Percentiles rank a stretch among this genome's conserved stretches.
phyloP scores from a whole-genome alignment of 345 rosid species.

The Citrus glauca region DNA sequence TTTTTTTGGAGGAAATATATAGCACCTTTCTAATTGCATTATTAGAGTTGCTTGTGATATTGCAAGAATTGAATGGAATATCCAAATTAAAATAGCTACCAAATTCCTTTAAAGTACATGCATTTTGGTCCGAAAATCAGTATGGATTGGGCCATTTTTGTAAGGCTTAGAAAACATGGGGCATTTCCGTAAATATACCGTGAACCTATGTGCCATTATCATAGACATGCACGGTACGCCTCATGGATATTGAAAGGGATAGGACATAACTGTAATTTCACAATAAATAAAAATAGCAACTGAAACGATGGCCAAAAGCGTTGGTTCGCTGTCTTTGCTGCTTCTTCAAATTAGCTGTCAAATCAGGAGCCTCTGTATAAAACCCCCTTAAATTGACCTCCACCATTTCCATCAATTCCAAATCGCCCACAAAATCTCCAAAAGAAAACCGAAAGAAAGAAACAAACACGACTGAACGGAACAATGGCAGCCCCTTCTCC shows the following conservation, averaged over 20 bases:
- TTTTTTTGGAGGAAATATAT: too few species aligned
- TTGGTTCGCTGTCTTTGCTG: neutral
- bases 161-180: too few species aligned
- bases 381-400: neutral
- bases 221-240: too few species aligned
- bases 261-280: neutral
- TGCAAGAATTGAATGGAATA: neutral
- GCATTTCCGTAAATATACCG: too few species aligned
- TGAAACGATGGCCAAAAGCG: neutral
- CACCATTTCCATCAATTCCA: neutral
- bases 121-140: too few species aligned
- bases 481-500: slow-evolving; percentile 1
- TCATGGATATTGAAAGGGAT: too few species aligned
- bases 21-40: neutral
- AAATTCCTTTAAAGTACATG: too few species aligned
- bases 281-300: neutral
- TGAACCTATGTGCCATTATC: too few species aligned
- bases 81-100: neutral
- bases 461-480: neutral
- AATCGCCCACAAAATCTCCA: neutral
- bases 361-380: neutral
- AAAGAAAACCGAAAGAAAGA: neutral
- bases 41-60: neutral
- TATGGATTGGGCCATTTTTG: too few species aligned
- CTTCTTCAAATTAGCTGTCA: neutral